Evolutionary conservation across 2,329 filamentous ascomycete species (phyloP), one percentile per base, ranked within the genome.

Genomic region (Stagonosporopsis chrysanthemi): DNA sequence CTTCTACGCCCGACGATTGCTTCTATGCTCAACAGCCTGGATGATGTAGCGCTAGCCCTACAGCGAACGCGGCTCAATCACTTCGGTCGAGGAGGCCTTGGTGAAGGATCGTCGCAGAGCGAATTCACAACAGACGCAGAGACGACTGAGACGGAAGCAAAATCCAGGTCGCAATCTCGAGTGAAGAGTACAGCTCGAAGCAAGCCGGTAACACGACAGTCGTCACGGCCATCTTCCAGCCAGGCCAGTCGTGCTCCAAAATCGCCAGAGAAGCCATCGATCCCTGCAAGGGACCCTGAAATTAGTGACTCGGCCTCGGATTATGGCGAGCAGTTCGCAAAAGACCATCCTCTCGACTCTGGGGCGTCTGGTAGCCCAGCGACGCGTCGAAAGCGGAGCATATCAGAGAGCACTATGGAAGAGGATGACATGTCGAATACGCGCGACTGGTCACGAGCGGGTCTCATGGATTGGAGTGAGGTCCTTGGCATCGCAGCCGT

Each of bases 401-500:
- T 53, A 44, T 65, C 66, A 14, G 56, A 29, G 31, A 62, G 53
- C 31, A 60, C 46, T 7, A 26, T 44, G 23, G 52, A 51, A 8
- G 59, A 47, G 22, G 57, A 65, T 2, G 54, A 57, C 22, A 29
- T 41, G 17, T 64, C 61, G 14, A 64, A 28, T 23, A 55, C 39
- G 12, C 58, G 58, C 23, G 61, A 67, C 40, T 43, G 57, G 41
- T 50, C 49, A 23, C 59, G 66, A 36, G 55, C 54, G 31, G 63
- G 68, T 14, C 60, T 74, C 6, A 64, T 75, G 22, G 90, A 96
- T 77, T 98, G 94, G 94, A 90, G 87, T 64, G 91, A 96, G 64
- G 84, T 97, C 1, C 78, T 97, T 26, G 90, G 90, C 0, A 82
- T 92, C 0, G 94, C 94, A 2, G 84, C 90, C 0, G 78, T 96